Evolutionary conservation across 768 basidiomycete genomes (phyloP).

Genomic region (Ephemerocybe angulata): DNA sequence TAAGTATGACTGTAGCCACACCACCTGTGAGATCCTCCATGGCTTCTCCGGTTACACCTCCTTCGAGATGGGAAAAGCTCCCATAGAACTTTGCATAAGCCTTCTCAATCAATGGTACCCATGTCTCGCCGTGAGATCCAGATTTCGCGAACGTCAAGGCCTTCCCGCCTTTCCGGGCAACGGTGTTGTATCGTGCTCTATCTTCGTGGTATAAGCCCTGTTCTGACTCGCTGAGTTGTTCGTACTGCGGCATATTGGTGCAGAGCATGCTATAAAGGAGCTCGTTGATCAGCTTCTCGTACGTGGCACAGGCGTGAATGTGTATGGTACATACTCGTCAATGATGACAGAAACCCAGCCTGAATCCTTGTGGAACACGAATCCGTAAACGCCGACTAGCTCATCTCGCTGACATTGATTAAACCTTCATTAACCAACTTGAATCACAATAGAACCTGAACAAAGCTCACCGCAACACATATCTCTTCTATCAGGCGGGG

Average conservation of each 20-base stretch:
- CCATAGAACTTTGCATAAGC: slow-evolving; percentile 56
- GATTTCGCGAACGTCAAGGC: slow-evolving; percentile 48
- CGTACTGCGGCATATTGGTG: slow-evolving; percentile 49
- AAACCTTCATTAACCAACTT: not conserved
- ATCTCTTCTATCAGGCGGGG: slow-evolving; percentile 46
- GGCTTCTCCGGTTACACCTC: slow-evolving; percentile 43
- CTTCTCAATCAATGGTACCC: slow-evolving; percentile 56
- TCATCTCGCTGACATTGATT: slow-evolving; percentile 39
- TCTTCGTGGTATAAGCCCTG: slow-evolving; percentile 48
- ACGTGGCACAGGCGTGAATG: too few relatives aligned
- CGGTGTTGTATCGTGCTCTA: slow-evolving; percentile 41
- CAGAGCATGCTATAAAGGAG: slow-evolving; percentile 44
- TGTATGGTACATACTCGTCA: slow-evolving; percentile 42
- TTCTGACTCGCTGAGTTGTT: slow-evolving; percentile 38
- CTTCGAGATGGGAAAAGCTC: slow-evolving; percentile 40
- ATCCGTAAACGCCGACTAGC: slow-evolving; percentile 54
- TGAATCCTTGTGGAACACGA: slow-evolving; percentile 52
- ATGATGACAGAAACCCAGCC: slow-evolving; percentile 53
- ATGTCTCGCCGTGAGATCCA: slow-evolving; percentile 46
- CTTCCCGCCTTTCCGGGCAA: slow-evolving; percentile 45
- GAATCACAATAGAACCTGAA: too few relatives aligned
- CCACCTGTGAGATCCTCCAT: slow-evolving; percentile 58
- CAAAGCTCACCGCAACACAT: slow-evolving; percentile 35
- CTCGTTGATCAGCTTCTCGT: too few relatives aligned
- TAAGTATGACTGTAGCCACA: not conserved